Percentiles rank a stretch among this genome's conserved stretches.
phyloP scores from a whole-genome alignment of 257 asterid genomes.

The Perilla frutescens region DNA sequence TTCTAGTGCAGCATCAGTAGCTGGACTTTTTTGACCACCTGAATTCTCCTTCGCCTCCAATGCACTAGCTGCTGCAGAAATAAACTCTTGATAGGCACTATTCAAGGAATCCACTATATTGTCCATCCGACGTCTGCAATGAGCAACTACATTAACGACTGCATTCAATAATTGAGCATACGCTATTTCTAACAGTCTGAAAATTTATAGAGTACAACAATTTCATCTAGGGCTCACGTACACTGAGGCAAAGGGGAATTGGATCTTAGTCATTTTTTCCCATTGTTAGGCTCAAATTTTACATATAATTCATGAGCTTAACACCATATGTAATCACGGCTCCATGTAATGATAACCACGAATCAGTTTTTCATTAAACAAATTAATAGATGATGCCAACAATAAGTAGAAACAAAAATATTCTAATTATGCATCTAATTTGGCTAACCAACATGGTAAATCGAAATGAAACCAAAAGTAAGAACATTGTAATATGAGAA shows the following conservation, averaged over 20 bases:
- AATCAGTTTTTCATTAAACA: background rate
- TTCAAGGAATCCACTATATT: constrained; percentile 72
- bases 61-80: constrained; percentile 68
- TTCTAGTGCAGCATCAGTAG: constrained; percentile 88
- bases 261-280: background rate
- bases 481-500: background rate
- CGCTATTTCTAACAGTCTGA: background rate
- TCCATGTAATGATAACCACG: background rate
- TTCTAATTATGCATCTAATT: background rate
- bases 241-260: background rate
- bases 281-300: background rate
- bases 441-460: background rate
- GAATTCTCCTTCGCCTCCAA: constrained; percentile 71
- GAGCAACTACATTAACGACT: constrained; percentile 20
- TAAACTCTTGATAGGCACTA: constrained; percentile 78
- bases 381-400: background rate
- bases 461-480: background rate
- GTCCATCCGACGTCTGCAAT: constrained; percentile 61
- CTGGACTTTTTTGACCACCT: constrained; percentile 62
- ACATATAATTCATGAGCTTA: background rate
- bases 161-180: constrained; percentile 11
- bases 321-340: background rate
- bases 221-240: background rate
- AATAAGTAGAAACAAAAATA: background rate
- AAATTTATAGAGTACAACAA: background rate